Evolutionary conservation across 228 moss, liverwort and hornwort species (phyloP).

Genomic region (Sphagnum magellanicum): DNA sequence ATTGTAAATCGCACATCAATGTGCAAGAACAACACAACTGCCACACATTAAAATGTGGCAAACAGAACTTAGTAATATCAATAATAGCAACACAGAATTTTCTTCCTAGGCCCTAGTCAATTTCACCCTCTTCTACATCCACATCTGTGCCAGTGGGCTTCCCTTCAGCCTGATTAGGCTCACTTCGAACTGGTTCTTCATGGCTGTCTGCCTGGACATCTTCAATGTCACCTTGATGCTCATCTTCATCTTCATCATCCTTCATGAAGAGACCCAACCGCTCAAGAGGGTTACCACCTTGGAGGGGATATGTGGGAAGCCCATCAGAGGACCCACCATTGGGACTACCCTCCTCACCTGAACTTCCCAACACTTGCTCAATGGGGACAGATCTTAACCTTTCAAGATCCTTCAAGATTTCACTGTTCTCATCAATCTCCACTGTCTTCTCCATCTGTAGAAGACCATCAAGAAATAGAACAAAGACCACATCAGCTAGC

Average conservation of each 20-base stretch:
- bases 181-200: conserved; percentile 12
- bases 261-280: conserved; percentile 33
- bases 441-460: conserved; percentile 35
- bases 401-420: conserved; percentile 30
- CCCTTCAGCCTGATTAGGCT: too few species aligned
- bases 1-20: too few species aligned
- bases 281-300: conserved; percentile 32
- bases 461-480: not conserved
- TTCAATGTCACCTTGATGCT: conserved; percentile 20
- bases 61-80: not conserved
- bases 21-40: not conserved
- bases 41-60: not conserved
- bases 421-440: conserved; percentile 32
- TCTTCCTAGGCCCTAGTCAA: conserved; percentile 8
- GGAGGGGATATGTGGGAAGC: conserved; percentile 16
- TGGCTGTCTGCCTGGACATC: not conserved
- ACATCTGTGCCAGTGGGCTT: not conserved
- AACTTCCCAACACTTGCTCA: conserved; percentile 20
- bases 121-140: conserved; percentile 33
- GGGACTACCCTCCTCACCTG: conserved; percentile 28
- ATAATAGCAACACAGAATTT: not conserved
- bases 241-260: conserved; percentile 30
- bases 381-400: conserved; percentile 24
- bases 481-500: not conserved
- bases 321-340: conserved; percentile 23